phyloP scores from a whole-genome alignment of 306 rosid genomes.

The Boehmeria nivea region DNA sequence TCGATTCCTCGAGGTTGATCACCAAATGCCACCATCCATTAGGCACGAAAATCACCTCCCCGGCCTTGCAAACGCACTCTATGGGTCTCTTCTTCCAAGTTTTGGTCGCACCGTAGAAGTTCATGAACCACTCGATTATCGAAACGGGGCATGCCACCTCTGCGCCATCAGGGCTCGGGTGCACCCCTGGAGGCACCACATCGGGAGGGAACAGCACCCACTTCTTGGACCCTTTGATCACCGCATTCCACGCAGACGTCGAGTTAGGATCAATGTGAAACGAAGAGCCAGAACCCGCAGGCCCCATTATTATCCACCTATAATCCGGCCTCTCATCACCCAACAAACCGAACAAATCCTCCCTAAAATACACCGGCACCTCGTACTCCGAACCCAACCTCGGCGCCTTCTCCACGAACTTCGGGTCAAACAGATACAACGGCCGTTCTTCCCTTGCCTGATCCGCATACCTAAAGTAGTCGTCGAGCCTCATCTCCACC shows the following conservation, averaged over 20 bases:
- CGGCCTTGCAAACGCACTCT: conserved; percentile 87
- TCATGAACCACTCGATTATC: conserved; percentile 96
- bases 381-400: conserved; percentile 65
- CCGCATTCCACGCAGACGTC: conserved; percentile 95
- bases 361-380: conserved; percentile 64
- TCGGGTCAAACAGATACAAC: conserved; percentile 78
- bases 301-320: conserved; percentile 88
- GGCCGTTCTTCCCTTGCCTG: conserved; percentile 84
- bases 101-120: conserved; percentile 71
- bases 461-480: conserved; percentile 67
- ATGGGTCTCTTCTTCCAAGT: conserved; percentile 73
- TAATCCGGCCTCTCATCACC: conserved; percentile 78
- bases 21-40: conserved; percentile 99
- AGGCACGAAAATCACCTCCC: conserved; percentile 88
- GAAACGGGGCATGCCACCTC: conserved; percentile 96
- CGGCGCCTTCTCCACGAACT: conserved; percentile 75
- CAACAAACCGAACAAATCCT: conserved; percentile 77
- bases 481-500: conserved; percentile 69
- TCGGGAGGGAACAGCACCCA: conserved; percentile 94
- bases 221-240: conserved; percentile 88
- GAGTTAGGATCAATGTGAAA: conserved; percentile 97
- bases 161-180: conserved; percentile 93
- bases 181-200: conserved; percentile 82
- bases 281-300: conserved; percentile 85
- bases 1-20: conserved; percentile 85